Base-by-base conservation (phyloP, 331 rosid genomes). In the Malus hybrid region DNA sequence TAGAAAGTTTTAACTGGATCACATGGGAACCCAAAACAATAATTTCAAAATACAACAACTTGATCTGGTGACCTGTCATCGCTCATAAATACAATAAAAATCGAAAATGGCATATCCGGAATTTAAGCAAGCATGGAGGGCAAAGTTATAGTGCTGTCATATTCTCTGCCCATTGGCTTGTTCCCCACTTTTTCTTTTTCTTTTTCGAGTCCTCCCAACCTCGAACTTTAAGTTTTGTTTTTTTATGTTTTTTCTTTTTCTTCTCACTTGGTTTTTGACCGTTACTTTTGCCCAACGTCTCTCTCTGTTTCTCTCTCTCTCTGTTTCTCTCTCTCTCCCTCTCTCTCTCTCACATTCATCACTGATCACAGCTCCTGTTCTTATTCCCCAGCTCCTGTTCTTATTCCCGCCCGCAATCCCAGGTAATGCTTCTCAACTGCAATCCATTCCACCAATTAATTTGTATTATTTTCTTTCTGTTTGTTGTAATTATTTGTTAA, bases 231-330 rank as follows among this genome's bases (percentile, higher is more conserved):
- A 50, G 74, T 61, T 71, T 26, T 77, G n/a, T 75, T 78, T 75
- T 83, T 86, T 52, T 46, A 66, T 79, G 80, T 75, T 75, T 73
- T 75, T 66, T 63, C 66, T 9, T 39, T 28, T 48, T 58, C 55
- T 53, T 48, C 68, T 13, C 79, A 12, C 34, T 58, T 16, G 73
- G 63, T 71, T 84, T 93, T 90, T 87, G 96, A 91, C 98, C 97
- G 98, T 94, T 94, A 80, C 91, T 87, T 89, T 85, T 82, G 57
- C 22, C 90, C 83, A 87, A 89, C 90, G 91, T 42, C 48, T 80
- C 91, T 89, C 90, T 87, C 85, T 80, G 48, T 81, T 44, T 14
- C 70, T 44, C 82, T 71, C 69, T 52, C 56, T 63, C n/a, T 0
- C 9, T 2, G 2, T 7, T 4, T 2, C 10, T 4, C 30, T 2